Percentiles rank a stretch among this genome's conserved stretches.
These are phyloP conservation scores for Fusarium sp. DNA, from an alignment of 2,329 filamentous ascomycete species.

Conservation along the genomic window DNA sequence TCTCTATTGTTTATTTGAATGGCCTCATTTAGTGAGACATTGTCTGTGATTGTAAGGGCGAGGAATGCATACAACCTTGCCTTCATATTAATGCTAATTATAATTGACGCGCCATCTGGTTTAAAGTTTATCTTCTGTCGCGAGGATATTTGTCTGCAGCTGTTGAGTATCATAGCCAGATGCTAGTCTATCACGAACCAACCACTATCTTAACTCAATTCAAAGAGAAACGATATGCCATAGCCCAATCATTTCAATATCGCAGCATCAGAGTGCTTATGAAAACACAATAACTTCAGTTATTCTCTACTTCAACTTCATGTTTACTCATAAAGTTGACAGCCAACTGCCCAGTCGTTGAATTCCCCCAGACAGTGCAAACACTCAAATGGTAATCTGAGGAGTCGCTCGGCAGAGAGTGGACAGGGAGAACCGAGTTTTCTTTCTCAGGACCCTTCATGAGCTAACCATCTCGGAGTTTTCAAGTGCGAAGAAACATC, in stretches of 20 bases:
- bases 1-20: neutral
- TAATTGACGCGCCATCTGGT: neutral
- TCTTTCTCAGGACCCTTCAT: too few species aligned
- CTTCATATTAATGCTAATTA: too few species aligned
- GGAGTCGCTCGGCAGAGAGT: too few species aligned
- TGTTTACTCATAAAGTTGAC: neutral
- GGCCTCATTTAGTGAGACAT: neutral
- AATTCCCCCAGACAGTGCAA: slow-evolving; percentile 15
- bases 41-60: neutral
- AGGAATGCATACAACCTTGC: neutral
- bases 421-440: too few species aligned
- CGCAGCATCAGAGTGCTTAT: neutral
- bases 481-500: neutral
- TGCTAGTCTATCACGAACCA: neutral
- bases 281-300: neutral
- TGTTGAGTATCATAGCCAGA: neutral
- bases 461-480: neutral
- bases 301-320: neutral
- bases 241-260: neutral
- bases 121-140: neutral
- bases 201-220: neutral
- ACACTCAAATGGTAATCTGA: too few species aligned
- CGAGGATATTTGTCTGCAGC: neutral
- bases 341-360: neutral
- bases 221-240: too few species aligned